Evolutionary conservation across 2,329 filamentous ascomycete genomes (phyloP).

Genomic region (Hymenoscyphus salicellus): DNA sequence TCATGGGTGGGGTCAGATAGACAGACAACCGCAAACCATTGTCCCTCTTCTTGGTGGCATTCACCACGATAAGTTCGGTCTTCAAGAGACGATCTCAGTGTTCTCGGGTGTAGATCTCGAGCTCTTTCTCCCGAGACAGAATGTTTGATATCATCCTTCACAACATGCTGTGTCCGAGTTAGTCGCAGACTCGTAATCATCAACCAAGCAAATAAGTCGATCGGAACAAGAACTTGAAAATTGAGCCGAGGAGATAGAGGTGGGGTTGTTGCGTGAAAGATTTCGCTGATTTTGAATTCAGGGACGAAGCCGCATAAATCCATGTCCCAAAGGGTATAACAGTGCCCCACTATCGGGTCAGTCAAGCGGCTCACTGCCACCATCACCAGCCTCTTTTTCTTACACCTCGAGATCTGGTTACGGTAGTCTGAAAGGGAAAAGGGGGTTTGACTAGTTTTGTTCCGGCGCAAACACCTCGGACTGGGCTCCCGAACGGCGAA

Average conservation of each 20-base stretch:
- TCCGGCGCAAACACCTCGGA: background rate
- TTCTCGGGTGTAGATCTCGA: background rate
- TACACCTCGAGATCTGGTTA: background rate
- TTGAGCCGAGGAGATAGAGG: background rate
- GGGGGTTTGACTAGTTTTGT: background rate
- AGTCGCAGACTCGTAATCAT: background rate
- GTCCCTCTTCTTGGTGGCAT: background rate
- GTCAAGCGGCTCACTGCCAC: background rate
- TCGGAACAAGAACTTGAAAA: background rate
- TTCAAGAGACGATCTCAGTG: background rate
- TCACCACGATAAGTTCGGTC: background rate
- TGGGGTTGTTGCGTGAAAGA: background rate
- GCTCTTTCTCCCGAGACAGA: background rate
- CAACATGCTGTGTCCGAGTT: background rate
- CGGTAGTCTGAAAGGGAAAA: conserved; percentile 1
- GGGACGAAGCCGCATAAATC: background rate
- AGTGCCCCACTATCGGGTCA: background rate
- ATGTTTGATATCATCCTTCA: background rate
- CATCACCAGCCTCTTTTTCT: background rate
- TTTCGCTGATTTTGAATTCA: background rate
- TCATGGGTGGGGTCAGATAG: background rate
- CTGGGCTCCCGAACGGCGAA: background rate
- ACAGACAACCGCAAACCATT: background rate
- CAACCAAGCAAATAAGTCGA: background rate
- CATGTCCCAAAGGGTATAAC: background rate